Percentiles rank a stretch among this genome's conserved stretches.
These are phyloP conservation scores for Stephanocyclus meneghinianus DNA, from an alignment of 352 stramenopile species.

Conservation along the genomic window DNA sequence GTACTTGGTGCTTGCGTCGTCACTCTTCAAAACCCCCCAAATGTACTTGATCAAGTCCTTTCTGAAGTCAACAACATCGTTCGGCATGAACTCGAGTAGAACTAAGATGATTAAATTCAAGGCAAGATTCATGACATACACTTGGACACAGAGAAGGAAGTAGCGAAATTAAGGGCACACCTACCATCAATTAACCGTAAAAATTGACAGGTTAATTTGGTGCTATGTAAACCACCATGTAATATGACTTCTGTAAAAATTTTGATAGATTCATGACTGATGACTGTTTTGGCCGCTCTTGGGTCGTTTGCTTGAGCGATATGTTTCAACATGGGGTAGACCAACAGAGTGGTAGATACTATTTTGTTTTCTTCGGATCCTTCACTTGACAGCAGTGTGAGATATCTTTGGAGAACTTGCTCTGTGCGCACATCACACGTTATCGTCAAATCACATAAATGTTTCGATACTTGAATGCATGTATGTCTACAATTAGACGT, in stretches of 20 bases:
- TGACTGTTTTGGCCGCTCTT: conserved; percentile 18
- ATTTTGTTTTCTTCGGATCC: conserved; percentile 88
- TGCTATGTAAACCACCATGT: conserved; percentile 28
- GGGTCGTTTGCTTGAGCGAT: conserved; percentile 4
- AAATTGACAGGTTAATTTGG: conserved; percentile 77
- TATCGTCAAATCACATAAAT: neutral
- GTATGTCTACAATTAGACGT: neutral
- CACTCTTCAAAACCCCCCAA: conserved; percentile 94
- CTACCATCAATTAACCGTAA: conserved; percentile 89
- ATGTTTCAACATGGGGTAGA: conserved; percentile 89
- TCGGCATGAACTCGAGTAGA: conserved; percentile 93
- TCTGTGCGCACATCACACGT: neutral
- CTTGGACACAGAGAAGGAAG: neutral
- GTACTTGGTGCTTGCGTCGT: conserved; percentile 92
- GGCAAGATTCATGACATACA: neutral
- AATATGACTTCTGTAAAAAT: conserved; percentile 42
- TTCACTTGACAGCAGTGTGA: conserved; percentile 69
- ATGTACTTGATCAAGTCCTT: conserved; percentile 99
- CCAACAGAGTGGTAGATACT: conserved; percentile 88
- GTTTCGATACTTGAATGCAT: conserved; percentile 17
- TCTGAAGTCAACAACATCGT: conserved; percentile 89
- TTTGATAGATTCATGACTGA: conserved; percentile 40
- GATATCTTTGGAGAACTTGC: conserved; percentile 45
- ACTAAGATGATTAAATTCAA: conserved; percentile 61
- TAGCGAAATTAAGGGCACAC: neutral